Base-by-base conservation (phyloP, 2,329 filamentous ascomycete species). In the Pseudocercospora eumusae region DNA sequence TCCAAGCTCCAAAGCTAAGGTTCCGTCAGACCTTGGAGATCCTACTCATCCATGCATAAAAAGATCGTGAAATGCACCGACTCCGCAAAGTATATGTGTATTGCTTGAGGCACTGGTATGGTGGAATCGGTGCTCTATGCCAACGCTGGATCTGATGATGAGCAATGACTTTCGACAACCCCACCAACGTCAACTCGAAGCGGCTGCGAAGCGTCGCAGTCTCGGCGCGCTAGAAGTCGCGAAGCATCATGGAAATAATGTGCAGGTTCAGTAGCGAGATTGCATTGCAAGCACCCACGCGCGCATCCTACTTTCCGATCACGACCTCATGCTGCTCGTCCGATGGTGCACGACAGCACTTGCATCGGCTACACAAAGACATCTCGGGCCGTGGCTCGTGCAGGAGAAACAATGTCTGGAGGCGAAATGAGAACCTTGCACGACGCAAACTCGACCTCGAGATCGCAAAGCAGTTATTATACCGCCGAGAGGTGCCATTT, bases 21-120 rank as follows among this genome's bases (percentile, higher is more conserved):
- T 60, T 56, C 61, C 45, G 57, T 45, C 21, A 45, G 61, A 42
- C 52, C 56, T 59, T 45, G 50, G 53, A 31, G 57, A 59, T 20
- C 28, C 40, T 33, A 28, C 36, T 49, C 25, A 61, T 52, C 59
- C 59, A 45, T 56, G 59, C 42, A 49, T 18, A 28, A 28, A 25
- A 23, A 55, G 33, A 42, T 60, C 58, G 53, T 40, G 50, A 55
- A 31, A 13, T 21, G 49, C 11, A 25, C 33, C 49, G 58, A 60
- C 40, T 25, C 49, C 40, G 58, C 28, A 49, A 60, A 55, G 58
- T 55, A 47, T 20, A n/a, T 52, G 47, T 52, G 11, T 52, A 18
- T 25, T 15, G 47, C 9, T 4, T n/a, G 25, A n/a, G 21, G 47
- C 25, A 28, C 47, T 52, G 47, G 44, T 23, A 18, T 21, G 20